Conservation (phyloP, 2,329 filamentous ascomycete genomes). For the Cadophora malorum region DNA sequence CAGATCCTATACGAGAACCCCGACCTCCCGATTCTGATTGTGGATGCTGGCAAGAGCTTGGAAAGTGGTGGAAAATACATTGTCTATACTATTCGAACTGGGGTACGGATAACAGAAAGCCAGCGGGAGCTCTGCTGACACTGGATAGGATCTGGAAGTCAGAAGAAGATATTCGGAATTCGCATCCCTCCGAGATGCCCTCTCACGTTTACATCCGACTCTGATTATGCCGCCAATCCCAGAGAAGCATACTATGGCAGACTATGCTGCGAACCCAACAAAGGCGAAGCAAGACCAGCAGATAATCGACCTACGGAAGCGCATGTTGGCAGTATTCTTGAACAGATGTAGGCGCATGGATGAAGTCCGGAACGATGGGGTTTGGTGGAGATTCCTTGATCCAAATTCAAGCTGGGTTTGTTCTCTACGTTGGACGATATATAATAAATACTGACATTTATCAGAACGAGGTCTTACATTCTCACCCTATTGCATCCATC, state of each 20-base stretch:
- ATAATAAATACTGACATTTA: constrained; percentile 33
- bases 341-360: constrained; percentile 95
- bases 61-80: constrained; percentile 94
- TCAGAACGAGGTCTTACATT: constrained; percentile 92
- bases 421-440: constrained; percentile 14
- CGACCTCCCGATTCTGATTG: constrained; percentile 87
- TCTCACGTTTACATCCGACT: constrained; percentile 92
- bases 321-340: constrained; percentile 94
- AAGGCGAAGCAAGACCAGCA: constrained; percentile 97
- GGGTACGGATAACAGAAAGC: constrained; percentile 59
- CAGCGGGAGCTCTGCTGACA: constrained; percentile 31
- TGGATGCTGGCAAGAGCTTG: constrained; percentile 91
- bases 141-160: constrained; percentile 84
- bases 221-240: constrained; percentile 96
- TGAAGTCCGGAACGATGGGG: constrained; percentile 87
- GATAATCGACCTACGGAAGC: constrained; percentile 95
- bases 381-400: constrained; percentile 97
- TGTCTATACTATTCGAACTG: constrained; percentile 95
- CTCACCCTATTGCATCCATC: constrained; percentile 86
- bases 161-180: constrained; percentile 97
- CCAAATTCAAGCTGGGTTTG: constrained; percentile 97
- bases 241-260: constrained; percentile 98
- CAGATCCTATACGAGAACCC: constrained; percentile 97
- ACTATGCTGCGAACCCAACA: constrained; percentile 97
- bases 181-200: constrained; percentile 83